These are phyloP conservation scores for Botryotinia calthae DNA, from an alignment of 2,329 filamentous ascomycete species.

Conservation along the genomic window DNA sequence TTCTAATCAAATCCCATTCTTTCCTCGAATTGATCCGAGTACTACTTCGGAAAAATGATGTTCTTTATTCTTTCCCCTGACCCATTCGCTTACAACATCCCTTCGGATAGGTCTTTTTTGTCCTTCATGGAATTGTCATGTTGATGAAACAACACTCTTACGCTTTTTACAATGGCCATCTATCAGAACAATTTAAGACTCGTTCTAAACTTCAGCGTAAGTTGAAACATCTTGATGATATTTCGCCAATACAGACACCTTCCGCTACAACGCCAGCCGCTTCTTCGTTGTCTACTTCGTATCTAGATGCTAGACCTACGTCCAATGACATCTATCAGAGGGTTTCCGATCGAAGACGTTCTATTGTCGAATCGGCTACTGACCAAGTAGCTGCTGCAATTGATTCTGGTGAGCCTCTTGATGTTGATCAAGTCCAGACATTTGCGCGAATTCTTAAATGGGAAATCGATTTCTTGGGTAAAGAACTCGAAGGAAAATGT, in stretches of 20 bases:
- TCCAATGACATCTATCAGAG: conserved; percentile 44
- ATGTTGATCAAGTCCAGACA: conserved; percentile 58
- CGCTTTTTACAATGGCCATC: conserved; percentile 61
- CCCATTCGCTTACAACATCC: conserved; percentile 2
- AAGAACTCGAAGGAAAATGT: conserved; percentile 56
- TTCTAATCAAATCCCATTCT: background rate
- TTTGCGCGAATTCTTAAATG: conserved; percentile 65
- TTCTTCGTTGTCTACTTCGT: conserved; percentile 46
- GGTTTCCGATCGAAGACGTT: conserved; percentile 40
- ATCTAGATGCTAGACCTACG: conserved; percentile 45
- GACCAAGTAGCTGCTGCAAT: conserved; percentile 61
- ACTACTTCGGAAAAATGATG: background rate
- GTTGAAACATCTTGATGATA: conserved; percentile 56
- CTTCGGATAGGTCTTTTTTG: conserved; percentile 52
- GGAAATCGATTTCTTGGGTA: conserved; percentile 62
- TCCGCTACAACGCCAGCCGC: conserved; percentile 44
- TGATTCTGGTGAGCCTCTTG: conserved; percentile 57
- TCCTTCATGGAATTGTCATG: conserved; percentile 71
- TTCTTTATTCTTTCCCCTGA: background rate
- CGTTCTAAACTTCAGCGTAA: conserved; percentile 46
- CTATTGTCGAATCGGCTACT: conserved; percentile 47
- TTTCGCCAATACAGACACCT: conserved; percentile 47
- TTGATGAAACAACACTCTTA: conserved; percentile 78
- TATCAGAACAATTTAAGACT: conserved; percentile 58
- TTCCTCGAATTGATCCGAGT: background rate